Evolutionary conservation across 805 yeast genomes (phyloP), one percentile per base, ranked within the genome.

Genomic region (Torulaspora microellipsoides): DNA sequence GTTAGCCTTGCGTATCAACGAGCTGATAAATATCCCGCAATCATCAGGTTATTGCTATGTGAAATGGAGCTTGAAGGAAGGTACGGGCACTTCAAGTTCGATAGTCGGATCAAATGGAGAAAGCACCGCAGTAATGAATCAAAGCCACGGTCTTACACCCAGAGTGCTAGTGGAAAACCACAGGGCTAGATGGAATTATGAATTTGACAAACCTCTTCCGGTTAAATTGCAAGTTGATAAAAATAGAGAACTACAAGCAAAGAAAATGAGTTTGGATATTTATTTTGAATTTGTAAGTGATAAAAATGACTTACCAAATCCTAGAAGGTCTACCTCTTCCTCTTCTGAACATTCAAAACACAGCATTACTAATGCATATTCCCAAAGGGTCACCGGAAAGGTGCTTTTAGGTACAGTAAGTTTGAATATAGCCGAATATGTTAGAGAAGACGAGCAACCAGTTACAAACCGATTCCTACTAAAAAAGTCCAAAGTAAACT

Each of bases 1-100:
- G 38, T 70, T 87, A 32, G 62, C 70, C 15, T 65, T 87, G 25
- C 63, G 73, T 13, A 73, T 89, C 37, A 75, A 77, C 43, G 95
- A 86, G 50, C 68, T 91, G 36, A 74, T 82, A n/a, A 90, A 90
- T 56, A 76, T 91, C 25, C 98, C 98, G 1, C 89, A 85, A 52
- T 71, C 83, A 1, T 69, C 80, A 2, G 95, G 95, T 0, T 59
- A 69, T 30, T 80, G 91, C 53, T 80, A 64, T 49, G 76, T 88
- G 14, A 79, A 81, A 45, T 75, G 90, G 75, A 70, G 69, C 34
- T 67, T 85, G 8, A 70, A 72, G 42, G 88, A 83, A 35, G 60
- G 64, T 10, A 60, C 62, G 3, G 66, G 67, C 7, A 54, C 58
- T 0, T 53, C 64, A 3, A 38, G 40, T 12, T 39, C 45, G 7